A percentile compares a stretch with the other conserved stretches of the same genome.
Evolutionary conservation across 306 rosid genomes (phyloP).

Genomic region (Carpinus viminea): DNA sequence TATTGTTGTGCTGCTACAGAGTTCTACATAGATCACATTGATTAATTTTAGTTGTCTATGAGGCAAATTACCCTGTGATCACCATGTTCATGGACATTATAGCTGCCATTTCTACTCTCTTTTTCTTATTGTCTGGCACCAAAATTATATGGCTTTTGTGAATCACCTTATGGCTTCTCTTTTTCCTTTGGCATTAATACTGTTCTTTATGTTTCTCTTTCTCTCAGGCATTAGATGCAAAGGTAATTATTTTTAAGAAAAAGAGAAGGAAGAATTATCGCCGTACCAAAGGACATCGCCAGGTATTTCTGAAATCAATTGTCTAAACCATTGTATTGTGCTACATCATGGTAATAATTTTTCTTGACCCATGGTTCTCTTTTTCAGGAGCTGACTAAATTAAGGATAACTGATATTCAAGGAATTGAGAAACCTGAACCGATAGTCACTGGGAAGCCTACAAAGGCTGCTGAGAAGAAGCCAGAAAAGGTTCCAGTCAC

Average conservation of each 20-base stretch:
- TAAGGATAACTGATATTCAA: conserved; percentile 86
- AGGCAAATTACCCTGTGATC: not conserved
- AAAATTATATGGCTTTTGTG: not conserved
- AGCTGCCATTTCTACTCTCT: not conserved
- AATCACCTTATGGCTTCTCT: not conserved
- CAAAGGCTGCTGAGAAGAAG: conserved; percentile 56
- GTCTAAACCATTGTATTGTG: conserved; percentile 2
- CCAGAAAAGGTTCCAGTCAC: conserved; percentile 62
- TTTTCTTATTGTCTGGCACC: not conserved
- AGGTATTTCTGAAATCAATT: conserved; percentile 48
- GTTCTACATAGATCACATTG: not conserved
- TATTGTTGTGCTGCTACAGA: not conserved
- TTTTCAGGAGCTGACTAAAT: conserved; percentile 81
- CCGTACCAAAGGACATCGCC: conserved; percentile 86
- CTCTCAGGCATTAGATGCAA: conserved; percentile 82
- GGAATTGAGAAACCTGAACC: conserved; percentile 72
- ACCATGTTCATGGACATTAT: not conserved
- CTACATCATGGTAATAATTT: conserved; percentile 13
- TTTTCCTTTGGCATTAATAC: not conserved
- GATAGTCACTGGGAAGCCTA: conserved; percentile 41
- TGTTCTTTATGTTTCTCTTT: conserved; percentile 23
- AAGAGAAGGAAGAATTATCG: conserved; percentile 96
- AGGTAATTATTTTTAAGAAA: conserved; percentile 84
- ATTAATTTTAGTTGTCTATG: not conserved
- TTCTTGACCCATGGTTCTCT: conserved; percentile 25